Evolutionary conservation across 108 stramenopile species (phyloP), one percentile per base, ranked within the genome.

Genomic region (Chaetoceros tenuissimus): DNA sequence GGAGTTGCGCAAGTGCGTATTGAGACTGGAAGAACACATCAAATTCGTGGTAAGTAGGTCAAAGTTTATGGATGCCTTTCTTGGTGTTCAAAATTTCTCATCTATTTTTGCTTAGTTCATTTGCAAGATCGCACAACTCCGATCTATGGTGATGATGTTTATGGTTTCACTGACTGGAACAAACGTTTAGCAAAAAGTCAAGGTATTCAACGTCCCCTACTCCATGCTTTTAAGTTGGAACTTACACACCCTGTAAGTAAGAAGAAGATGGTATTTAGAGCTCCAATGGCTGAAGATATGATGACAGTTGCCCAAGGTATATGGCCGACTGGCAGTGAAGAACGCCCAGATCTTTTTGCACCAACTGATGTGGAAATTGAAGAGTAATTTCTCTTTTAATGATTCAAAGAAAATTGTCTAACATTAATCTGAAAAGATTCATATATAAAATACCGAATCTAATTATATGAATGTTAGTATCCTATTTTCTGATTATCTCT

Each of bases 11-110:
- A 89, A 65, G 93, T 96, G 31, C 55, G 72, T 40, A 97, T 97
- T 48, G 92, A 92, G 45, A 97, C 96, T 19, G 96, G 96, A 16
- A 75, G 96, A 20, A 97, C 96, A 17, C 96, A 97, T 62, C 96
- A 97, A 80, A 85, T 85, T 56, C 72, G 75, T 34, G 71, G 72
- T n/a, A 63, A 68, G 55, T n/a, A n/a, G n/a, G n/a, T n/a, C n/a
- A n/a, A n/a, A n/a, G n/a, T n/a, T n/a, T n/a, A n/a, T n/a, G n/a
- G 28, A 69, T 34, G 62, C 66, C 46, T 20, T 16, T 17, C 57
- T 16, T 18, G 10, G 18, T 25, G 10, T 18, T 22, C 51, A 51
- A 51, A 16, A 18, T 26, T 25, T 10, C 22, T 10, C 63, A 64
- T 26, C 64, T 68, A 75, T 81, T 57, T 79, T 91, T n/a, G n/a